Evolutionary conservation across 2,329 filamentous ascomycete species (phyloP).

Genomic region (Clarireedia monteithiana): DNA sequence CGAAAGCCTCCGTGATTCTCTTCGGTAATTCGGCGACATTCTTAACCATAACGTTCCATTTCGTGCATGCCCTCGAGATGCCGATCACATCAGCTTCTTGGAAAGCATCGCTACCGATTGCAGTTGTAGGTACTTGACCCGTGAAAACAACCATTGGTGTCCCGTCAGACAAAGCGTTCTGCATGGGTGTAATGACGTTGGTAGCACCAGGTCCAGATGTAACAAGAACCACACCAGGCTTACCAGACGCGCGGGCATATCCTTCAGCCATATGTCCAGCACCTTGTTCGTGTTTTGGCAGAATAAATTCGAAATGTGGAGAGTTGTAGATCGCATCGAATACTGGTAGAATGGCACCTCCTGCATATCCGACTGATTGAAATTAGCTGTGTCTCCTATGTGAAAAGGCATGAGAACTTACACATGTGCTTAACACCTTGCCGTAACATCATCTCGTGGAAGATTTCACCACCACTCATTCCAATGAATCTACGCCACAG

Average conservation of each 20-base stretch:
- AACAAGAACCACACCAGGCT: slow-evolving; percentile 91
- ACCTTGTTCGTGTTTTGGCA: slow-evolving; percentile 94
- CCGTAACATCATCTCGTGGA: slow-evolving; percentile 98
- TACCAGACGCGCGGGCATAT: slow-evolving; percentile 87
- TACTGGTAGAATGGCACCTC: slow-evolving; percentile 92
- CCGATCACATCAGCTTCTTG: slow-evolving; percentile 93
- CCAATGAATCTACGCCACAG: slow-evolving; percentile 65
- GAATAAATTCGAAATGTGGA: slow-evolving; percentile 89
- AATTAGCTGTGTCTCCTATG: slow-evolving; percentile 9
- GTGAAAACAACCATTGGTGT: slow-evolving; percentile 94
- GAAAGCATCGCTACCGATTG: slow-evolving; percentile 93
- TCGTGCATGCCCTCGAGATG: slow-evolving; percentile 90
- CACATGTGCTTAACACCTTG: slow-evolving; percentile 90
- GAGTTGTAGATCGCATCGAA: slow-evolving; percentile 99
- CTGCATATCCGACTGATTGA: slow-evolving; percentile 70
- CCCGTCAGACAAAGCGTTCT: slow-evolving; percentile 90
- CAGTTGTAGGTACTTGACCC: slow-evolving; percentile 82
- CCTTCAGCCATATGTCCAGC: slow-evolving; percentile 98
- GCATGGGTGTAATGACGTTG: slow-evolving; percentile 93
- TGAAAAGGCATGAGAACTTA: slow-evolving; percentile 41
- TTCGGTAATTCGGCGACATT: slow-evolving; percentile 86
- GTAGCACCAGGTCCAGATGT: slow-evolving; percentile 95
- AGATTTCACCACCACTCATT: slow-evolving; percentile 91
- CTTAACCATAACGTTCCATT: slow-evolving; percentile 99
- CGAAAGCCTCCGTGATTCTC: slow-evolving; percentile 95